A percentile compares a stretch with the other conserved stretches of the same genome.
phyloP scores from a whole-genome alignment of 148 eudicot genomes.

The Chenopodium suecicum region DNA sequence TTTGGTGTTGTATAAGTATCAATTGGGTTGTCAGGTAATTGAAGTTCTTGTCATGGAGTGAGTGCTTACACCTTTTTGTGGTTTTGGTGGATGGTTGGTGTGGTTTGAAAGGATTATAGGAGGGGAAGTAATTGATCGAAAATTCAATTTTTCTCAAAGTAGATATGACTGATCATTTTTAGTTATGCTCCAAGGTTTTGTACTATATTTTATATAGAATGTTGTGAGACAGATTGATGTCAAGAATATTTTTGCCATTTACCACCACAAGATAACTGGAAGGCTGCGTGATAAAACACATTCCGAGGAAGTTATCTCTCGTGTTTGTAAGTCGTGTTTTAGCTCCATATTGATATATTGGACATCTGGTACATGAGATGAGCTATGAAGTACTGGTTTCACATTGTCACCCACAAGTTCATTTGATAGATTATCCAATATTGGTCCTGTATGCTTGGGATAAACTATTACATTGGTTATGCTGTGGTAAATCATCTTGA shows the following conservation, averaged over 20 bases:
- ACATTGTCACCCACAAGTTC: neutral
- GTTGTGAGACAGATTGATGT: conserved; percentile 29
- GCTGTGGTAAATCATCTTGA: conserved; percentile 9
- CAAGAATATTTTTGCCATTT: conserved; percentile 21
- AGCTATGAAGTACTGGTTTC: conserved; percentile 6
- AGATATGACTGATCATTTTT: neutral
- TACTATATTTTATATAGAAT: conserved; percentile 24
- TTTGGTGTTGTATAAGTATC: neutral
- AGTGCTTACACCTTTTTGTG: neutral
- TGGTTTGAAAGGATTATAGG: neutral
- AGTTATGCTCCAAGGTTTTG: conserved; percentile 13
- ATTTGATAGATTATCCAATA: neutral
- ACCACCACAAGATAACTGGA: conserved; percentile 14
- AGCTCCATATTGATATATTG: conserved; percentile 6
- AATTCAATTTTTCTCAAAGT: conserved; percentile 1
- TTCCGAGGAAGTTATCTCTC: conserved; percentile 22
- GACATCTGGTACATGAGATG: conserved; percentile 23
- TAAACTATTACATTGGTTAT: neutral
- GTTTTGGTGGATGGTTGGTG: conserved; percentile 8
- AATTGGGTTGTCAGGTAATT: conserved; percentile 5
- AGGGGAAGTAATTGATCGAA: neutral
- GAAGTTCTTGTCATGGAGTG: neutral
- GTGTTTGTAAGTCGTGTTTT: conserved; percentile 23
- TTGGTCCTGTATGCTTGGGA: conserved; percentile 1
- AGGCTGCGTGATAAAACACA: conserved; percentile 16